Conservation (phyloP, 2,329 filamentous ascomycete species). For the Colletotrichum somersetense region DNA sequence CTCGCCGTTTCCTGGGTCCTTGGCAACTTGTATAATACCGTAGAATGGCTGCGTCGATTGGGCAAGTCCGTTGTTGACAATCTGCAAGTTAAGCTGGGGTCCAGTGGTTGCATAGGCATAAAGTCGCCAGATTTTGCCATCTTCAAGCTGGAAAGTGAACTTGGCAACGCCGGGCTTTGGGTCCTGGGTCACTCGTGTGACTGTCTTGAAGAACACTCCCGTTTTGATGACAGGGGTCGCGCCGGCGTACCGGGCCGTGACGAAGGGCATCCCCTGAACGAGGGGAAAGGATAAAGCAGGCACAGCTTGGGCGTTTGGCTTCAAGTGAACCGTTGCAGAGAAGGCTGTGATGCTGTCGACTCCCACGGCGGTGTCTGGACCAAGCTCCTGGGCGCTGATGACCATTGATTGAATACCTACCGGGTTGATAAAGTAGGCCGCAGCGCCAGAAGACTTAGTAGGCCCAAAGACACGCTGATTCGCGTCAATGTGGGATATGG, state of each 20-base stretch:
- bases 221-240: slow-evolving; percentile 80
- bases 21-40: slow-evolving; percentile 86
- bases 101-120: slow-evolving; percentile 76
- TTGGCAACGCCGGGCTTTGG: slow-evolving; percentile 78
- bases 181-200: slow-evolving; percentile 69
- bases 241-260: slow-evolving; percentile 82
- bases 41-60: slow-evolving; percentile 76
- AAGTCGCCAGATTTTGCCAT: slow-evolving; percentile 82
- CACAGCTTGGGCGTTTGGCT: slow-evolving; percentile 61
- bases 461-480: slow-evolving; percentile 76
- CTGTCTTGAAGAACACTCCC: slow-evolving; percentile 77
- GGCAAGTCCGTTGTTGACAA: slow-evolving; percentile 75
- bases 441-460: slow-evolving; percentile 66
- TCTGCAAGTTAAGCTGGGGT: slow-evolving; percentile 73
- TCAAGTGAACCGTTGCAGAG: slow-evolving; percentile 77
- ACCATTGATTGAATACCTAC: slow-evolving; percentile 85
- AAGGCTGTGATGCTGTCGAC: slow-evolving; percentile 67
- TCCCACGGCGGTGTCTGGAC: slow-evolving; percentile 67
- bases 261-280: slow-evolving; percentile 89
- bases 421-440: slow-evolving; percentile 83
- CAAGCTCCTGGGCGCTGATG: slow-evolving; percentile 82
- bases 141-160: slow-evolving; percentile 79
- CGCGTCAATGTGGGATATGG: slow-evolving; percentile 79
- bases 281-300: slow-evolving; percentile 82
- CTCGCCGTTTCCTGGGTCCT: slow-evolving; percentile 77